These are phyloP conservation scores for Amylostereum areolatum DNA, from an alignment of 1,284 basidiomycete genomes.

Conservation along the genomic window DNA sequence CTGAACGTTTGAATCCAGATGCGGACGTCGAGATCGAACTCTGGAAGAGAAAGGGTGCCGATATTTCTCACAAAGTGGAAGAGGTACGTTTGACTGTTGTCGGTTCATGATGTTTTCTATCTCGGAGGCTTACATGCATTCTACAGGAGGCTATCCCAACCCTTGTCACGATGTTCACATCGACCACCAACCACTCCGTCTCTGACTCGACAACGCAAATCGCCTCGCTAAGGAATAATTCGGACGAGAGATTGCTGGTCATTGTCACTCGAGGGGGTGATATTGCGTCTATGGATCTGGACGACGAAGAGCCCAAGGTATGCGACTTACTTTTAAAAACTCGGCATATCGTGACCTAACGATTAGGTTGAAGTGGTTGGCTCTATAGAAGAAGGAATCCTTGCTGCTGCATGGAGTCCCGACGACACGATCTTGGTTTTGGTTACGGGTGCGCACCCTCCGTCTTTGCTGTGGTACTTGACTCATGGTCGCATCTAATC, in stretches of 20 bases:
- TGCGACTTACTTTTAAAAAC: conserved; percentile 11
- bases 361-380: conserved; percentile 73
- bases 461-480: not conserved
- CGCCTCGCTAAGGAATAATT: conserved; percentile 7
- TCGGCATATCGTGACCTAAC: not conserved
- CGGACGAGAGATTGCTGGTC: conserved; percentile 59
- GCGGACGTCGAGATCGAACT: conserved; percentile 55
- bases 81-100: conserved; percentile 12
- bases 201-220: not conserved
- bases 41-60: conserved; percentile 38
- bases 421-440: conserved; percentile 84
- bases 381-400: conserved; percentile 79
- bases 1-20: conserved; percentile 44
- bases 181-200: conserved; percentile 8
- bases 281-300: conserved; percentile 61
- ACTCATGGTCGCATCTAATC: not conserved
- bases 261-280: conserved; percentile 72
- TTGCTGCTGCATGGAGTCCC: conserved; percentile 84
- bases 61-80: conserved; percentile 13
- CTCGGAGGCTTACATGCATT: not conserved
- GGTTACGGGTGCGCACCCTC: conserved; percentile 56
- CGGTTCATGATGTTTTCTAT: not conserved
- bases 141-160: conserved; percentile 8
- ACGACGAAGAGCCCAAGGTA: conserved; percentile 44
- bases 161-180: conserved; percentile 18